Evolutionary conservation across 371 early-diverging fungal genomes (phyloP).

Genomic region (Apophysomyces trapeziformis): DNA sequence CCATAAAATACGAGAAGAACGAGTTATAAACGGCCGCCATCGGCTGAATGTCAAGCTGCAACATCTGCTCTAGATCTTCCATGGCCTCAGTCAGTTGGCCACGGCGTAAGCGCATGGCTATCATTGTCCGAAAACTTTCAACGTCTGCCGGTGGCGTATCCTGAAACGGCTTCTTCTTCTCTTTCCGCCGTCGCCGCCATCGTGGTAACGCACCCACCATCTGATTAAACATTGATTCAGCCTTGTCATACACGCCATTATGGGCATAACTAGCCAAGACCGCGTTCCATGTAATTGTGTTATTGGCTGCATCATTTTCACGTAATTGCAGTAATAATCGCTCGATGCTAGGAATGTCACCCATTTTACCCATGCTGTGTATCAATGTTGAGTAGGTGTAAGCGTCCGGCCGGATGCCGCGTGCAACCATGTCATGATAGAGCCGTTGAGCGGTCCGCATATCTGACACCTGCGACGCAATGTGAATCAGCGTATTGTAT

Average conservation of each 20-base stretch:
- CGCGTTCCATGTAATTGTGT: conserved; percentile 44
- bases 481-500: conserved; percentile 47
- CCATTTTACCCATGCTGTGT: conserved; percentile 37
- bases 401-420: conserved; percentile 35
- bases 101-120: conserved; percentile 31
- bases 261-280: conserved; percentile 38
- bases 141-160: conserved; percentile 36
- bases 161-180: background rate
- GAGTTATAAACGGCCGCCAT: conserved; percentile 39
- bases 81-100: conserved; percentile 27
- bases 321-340: conserved; percentile 31
- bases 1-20: conserved; percentile 39
- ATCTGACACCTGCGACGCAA: conserved; percentile 46
- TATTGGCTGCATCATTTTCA: conserved; percentile 17
- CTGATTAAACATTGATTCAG: conserved; percentile 30
- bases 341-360: conserved; percentile 43
- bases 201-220: conserved; percentile 22
- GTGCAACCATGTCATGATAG: conserved; percentile 51
- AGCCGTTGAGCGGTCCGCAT: conserved; percentile 48
- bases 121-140: conserved; percentile 42
- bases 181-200: background rate
- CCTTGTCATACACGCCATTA: conserved; percentile 30
- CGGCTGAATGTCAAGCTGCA: conserved; percentile 24
- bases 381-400: conserved; percentile 49
- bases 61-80: conserved; percentile 26